A percentile compares a stretch with the other conserved stretches of the same genome.
Evolutionary conservation across 257 asterid species (phyloP).

Genomic region (Ophiorrhiza pumila): DNA sequence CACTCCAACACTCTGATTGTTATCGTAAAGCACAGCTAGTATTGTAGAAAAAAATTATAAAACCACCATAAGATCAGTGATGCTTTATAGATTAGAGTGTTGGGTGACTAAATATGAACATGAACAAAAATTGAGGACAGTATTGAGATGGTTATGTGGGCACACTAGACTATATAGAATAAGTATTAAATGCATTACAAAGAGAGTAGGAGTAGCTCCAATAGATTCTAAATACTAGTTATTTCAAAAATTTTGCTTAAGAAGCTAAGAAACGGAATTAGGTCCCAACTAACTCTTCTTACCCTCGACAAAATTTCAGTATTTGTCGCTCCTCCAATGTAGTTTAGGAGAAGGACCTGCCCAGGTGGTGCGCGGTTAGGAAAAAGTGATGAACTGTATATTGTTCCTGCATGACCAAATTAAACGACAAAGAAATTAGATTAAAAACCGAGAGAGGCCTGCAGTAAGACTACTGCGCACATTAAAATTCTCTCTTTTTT

Average conservation of each 20-base stretch:
- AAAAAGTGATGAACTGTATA: conserved; percentile 95
- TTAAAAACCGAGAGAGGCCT: background rate
- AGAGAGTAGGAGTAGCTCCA: too few relatives aligned
- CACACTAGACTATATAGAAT: too few relatives aligned
- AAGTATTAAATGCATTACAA: too few relatives aligned
- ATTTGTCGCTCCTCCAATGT: conserved; percentile 94
- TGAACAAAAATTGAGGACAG: too few relatives aligned
- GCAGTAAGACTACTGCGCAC: background rate
- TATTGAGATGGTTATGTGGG: too few relatives aligned
- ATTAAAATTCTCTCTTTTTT: background rate
- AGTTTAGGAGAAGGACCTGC: conserved; percentile 82
- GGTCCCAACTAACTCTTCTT: conserved; percentile 6
- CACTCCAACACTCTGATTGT: too few relatives aligned
- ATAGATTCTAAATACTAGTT: too few relatives aligned
- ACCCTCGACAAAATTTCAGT: conserved; percentile 81
- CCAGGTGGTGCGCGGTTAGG: conserved; percentile 97
- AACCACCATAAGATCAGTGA: too few relatives aligned
- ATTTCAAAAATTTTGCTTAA: background rate
- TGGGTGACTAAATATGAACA: too few relatives aligned
- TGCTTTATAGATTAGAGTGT: too few relatives aligned
- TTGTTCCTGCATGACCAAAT: conserved; percentile 64
- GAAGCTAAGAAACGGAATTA: background rate
- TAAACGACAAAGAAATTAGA: conserved; percentile 6
- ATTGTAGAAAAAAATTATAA: too few relatives aligned
- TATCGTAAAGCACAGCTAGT: too few relatives aligned